Conservation (phyloP, 441 rosid genomes). For the Breynia disticha region DNA sequence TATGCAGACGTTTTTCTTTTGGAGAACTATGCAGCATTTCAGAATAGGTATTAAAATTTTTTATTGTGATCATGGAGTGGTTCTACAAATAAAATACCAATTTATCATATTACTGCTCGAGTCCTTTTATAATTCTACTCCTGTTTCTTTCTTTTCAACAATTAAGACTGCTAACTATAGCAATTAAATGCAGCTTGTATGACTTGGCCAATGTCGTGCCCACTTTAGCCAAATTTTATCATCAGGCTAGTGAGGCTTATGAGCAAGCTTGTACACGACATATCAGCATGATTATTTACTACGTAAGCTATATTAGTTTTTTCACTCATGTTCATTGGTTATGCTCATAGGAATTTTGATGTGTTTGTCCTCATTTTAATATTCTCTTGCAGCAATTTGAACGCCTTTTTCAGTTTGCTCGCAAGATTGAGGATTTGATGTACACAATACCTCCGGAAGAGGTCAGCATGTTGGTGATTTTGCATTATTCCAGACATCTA, state of each 20-base stretch:
- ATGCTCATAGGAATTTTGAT: not conserved
- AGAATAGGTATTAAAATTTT: slow-evolving; percentile 62
- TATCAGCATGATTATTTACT: slow-evolving; percentile 89
- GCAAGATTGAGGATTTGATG: slow-evolving; percentile 88
- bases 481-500: not conserved
- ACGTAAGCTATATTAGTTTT: slow-evolving; percentile 42
- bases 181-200: slow-evolving; percentile 61
- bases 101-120: not conserved
- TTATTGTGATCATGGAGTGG: not conserved
- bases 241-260: slow-evolving; percentile 98
- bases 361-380: not conserved
- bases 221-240: slow-evolving; percentile 94
- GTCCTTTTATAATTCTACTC: not conserved
- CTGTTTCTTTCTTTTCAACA: not conserved
- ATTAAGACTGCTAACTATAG: not conserved
- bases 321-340: not conserved
- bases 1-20: slow-evolving; percentile 85
- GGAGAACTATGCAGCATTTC: slow-evolving; percentile 98
- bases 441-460: slow-evolving; percentile 94
- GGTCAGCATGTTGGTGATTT: slow-evolving; percentile 32
- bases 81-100: not conserved
- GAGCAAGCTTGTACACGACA: slow-evolving; percentile 96
- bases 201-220: slow-evolving; percentile 98
- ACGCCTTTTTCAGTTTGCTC: slow-evolving; percentile 83
- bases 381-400: slow-evolving; percentile 74